Base-by-base conservation (phyloP, 345 rosid species). In the Salix suchowensis region DNA sequence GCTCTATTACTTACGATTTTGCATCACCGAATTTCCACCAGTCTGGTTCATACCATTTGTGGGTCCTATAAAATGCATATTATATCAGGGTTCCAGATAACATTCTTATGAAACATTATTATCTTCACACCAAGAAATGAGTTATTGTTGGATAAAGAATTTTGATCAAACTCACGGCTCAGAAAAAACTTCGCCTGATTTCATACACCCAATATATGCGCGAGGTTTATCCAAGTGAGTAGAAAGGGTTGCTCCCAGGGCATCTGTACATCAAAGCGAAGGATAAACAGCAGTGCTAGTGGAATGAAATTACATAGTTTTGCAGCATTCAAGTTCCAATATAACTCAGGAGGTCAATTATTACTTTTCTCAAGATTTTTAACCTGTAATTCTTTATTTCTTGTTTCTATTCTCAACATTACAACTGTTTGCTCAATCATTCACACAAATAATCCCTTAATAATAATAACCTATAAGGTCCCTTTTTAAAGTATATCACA, bases 11-110 rank as follows among this genome's bases (percentile, higher is more conserved):
- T 86, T 87, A 90, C 97, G 86, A 82, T 87, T 89, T 92, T 81
- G 84, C 85, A 86, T 88, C 91, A 15, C 97, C 93, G 34, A 96
- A 96, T 82, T 93, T 96, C 99, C 99, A 96, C 98, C 99, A 92
- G 42, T 93, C 94, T 75, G 93, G 95, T 76, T 92, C 79, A 78
- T 78, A 88, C 97, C 97, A 92, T 86, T 83, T 89, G 74, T 82
- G 87, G 76, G 80, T 87, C 83, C 93, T 92, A 85, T 75, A 73
- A 82, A 77, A 81, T 73, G 73, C 26, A 50, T 60, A 72, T 13
- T 14, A 67, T 8, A 67, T 21, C 36, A 73, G 46, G 24, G 40
- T 24, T 44, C 50, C 32, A 52, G 7, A 74, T 39, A 76, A 40
- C 3, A 30, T 39, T 19, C 15, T 32, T 39, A 10, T 26, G n/a